These are phyloP conservation scores for Aspergillus terreus DNA, from an alignment of 2,329 filamentous ascomycete genomes.

Conservation along the genomic window DNA sequence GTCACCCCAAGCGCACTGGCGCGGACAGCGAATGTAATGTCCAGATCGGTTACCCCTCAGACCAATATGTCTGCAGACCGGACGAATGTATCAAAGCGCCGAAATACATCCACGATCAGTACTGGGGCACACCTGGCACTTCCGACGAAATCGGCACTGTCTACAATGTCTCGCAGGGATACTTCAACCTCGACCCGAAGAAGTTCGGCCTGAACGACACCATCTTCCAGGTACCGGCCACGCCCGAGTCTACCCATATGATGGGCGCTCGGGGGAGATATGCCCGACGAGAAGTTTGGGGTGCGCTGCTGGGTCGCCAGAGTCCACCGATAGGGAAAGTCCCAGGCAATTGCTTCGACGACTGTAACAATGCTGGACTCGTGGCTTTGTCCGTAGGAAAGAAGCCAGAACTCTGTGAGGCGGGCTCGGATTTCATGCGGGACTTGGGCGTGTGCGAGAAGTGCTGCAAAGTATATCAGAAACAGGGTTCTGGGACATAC, in stretches of 20 bases:
- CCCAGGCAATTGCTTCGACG: constrained; percentile 45
- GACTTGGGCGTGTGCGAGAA: background rate
- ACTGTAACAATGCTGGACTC: constrained; percentile 50
- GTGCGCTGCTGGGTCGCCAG: constrained; percentile 18
- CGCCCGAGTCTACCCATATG: constrained; percentile 7
- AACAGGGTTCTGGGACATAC: background rate
- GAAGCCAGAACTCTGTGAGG: constrained; percentile 16
- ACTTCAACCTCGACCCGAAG: constrained; percentile 61
- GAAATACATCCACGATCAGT: constrained; percentile 21
- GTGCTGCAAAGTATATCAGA: background rate
- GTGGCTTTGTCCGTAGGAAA: constrained; percentile 51
- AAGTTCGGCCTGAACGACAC: constrained; percentile 61
- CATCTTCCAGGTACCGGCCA: constrained; percentile 50
- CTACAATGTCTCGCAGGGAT: constrained; percentile 53
- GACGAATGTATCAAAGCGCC: constrained; percentile 36
- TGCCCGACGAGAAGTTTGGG: background rate
- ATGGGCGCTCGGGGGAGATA: background rate
- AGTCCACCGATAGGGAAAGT: constrained; percentile 38
- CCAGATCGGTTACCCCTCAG: constrained; percentile 34
- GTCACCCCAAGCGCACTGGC: constrained; percentile 28
- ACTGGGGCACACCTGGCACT: constrained; percentile 20
- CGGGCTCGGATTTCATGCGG: constrained; percentile 10
- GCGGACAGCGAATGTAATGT: constrained; percentile 32
- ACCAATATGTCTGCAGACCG: constrained; percentile 34
- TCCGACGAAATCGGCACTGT: constrained; percentile 13